Conservation (phyloP, 1,284 basidiomycete genomes). For the Fomitopsis pinicola region DNA sequence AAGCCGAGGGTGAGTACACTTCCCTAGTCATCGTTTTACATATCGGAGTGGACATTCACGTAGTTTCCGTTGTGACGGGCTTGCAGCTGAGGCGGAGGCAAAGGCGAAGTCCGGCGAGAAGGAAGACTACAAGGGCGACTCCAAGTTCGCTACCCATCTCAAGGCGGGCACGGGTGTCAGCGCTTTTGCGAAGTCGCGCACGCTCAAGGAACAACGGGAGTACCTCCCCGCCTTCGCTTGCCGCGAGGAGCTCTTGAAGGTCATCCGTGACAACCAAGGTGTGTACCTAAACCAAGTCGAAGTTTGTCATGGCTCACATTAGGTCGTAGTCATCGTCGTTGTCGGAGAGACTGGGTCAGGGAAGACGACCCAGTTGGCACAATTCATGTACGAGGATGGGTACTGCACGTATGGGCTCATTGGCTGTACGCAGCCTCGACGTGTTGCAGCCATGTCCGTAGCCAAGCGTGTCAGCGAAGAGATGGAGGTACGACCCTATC, state of each 20-base stretch:
- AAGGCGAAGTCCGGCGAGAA: conserved; percentile 32
- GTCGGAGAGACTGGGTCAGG: conserved; percentile 96
- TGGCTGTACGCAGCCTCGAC: conserved; percentile 94
- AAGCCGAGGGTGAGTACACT: conserved; percentile 67
- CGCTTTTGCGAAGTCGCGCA: conserved; percentile 78
- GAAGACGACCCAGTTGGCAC: conserved; percentile 90
- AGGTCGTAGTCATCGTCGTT: conserved; percentile 74
- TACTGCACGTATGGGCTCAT: conserved; percentile 87
- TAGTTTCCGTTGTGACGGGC: conserved; percentile 34
- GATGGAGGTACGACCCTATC: conserved; percentile 53
- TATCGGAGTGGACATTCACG: conserved; percentile 73
- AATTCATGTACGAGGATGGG: conserved; percentile 95
- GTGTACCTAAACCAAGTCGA: conserved; percentile 12
- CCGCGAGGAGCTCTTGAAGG: conserved; percentile 87
- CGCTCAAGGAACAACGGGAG: conserved; percentile 93
- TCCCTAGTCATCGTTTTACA: conserved; percentile 14
- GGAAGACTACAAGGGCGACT: conserved; percentile 86
- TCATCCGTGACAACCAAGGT: conserved; percentile 96
- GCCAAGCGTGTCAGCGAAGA: conserved; percentile 99
- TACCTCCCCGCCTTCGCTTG: conserved; percentile 98
- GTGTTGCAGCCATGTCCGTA: conserved; percentile 98
- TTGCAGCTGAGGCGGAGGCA: conserved; percentile 56
- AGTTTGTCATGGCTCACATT: not conserved
- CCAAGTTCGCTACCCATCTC: conserved; percentile 93
- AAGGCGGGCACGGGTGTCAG: conserved; percentile 78